These are phyloP conservation scores for Scutellaria minor DNA, from an alignment of 257 asterid species.

Conservation along the genomic window DNA sequence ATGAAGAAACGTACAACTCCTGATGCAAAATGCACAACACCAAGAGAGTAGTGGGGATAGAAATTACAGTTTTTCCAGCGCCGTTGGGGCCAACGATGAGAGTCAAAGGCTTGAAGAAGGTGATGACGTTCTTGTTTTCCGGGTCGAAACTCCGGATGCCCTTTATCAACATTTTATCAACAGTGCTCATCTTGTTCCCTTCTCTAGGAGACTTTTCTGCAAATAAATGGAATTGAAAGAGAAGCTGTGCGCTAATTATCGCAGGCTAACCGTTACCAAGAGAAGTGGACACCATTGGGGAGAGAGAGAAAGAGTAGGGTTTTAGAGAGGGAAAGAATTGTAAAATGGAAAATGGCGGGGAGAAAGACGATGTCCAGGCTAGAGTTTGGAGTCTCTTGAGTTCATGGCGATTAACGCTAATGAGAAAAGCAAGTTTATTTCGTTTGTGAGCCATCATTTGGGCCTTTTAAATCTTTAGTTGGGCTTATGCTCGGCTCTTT, in stretches of 20 bases:
- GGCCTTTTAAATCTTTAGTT: too few relatives aligned
- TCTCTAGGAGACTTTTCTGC: constrained; percentile 22
- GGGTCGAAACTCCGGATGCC: constrained; percentile 99
- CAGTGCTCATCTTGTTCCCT: constrained; percentile 71
- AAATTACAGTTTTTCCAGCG: constrained; percentile 90
- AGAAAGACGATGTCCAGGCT: not conserved
- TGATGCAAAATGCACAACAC: constrained; percentile 16
- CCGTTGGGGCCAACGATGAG: constrained; percentile 98
- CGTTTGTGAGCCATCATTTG: too few relatives aligned
- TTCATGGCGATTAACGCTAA: too few relatives aligned
- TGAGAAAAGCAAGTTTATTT: too few relatives aligned
- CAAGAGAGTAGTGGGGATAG: constrained; percentile 10
- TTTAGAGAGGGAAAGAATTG: not conserved
- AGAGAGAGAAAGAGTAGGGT: constrained; percentile 27
- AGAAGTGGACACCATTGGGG: constrained; percentile 1
- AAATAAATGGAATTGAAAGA: not conserved
- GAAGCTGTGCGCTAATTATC: constrained; percentile 4
- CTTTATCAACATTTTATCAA: constrained; percentile 95
- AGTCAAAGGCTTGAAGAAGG: constrained; percentile 90
- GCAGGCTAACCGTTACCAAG: not conserved
- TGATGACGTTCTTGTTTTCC: constrained; percentile 90
- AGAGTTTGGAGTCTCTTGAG: too few relatives aligned
- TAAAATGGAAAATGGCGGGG: constrained; percentile 28
- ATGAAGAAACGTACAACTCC: constrained; percentile 6
- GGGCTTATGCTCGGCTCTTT: too few relatives aligned